Base-by-base conservation (phyloP, 371 early-diverging fungal genomes). In the Saksenaea vasiformis region DNA sequence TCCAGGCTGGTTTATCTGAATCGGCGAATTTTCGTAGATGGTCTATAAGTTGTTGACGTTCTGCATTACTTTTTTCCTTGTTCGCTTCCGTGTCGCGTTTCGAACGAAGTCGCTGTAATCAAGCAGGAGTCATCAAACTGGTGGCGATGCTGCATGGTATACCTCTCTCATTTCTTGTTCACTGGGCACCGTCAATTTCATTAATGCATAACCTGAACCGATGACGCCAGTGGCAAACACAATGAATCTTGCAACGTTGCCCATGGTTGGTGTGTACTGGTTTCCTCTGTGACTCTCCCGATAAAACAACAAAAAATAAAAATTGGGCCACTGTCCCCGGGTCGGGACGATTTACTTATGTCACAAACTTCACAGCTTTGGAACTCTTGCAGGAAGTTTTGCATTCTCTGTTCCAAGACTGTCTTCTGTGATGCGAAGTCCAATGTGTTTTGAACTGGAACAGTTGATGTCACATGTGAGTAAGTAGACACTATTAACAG, bases 171-270 rank as follows among this genome's bases (percentile, higher is more conserved):
- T 74, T 56, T 74, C 62, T 26, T 71, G 67, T 68, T 81, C 82
- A 61, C 69, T 70, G 22, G 82, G 82, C 5, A 81, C 82, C 5
- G 82, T 81, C n/a, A 70, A 68, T 38, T 74, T 74, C 78, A 81
- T 77, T 5, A 81, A 61, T 22, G 60, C 78, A 65, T 76, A 76
- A 5, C 82, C 82, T n/a, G 72, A 65, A 54, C 68, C 75, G 24
- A 81, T 67, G 41, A 81, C 78, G 53, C 65, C 71, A n/a, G 71
- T 72, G 56, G 65, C 77, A 62, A 73, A 81, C 5, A 74, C 67
- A 43, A 81, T 39, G 22, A 68, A 74, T 65, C 74, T 81, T 27
- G 71, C 60, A 57, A 69, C 71, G 39, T 80, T 80, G 24, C 67
- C 68, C 77, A 77, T 73, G 41, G 39, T 59, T 31, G 24, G 59